Base-by-base conservation (phyloP, 2,329 filamentous ascomycete species). In the Colletotrichum chlorophyti region DNA sequence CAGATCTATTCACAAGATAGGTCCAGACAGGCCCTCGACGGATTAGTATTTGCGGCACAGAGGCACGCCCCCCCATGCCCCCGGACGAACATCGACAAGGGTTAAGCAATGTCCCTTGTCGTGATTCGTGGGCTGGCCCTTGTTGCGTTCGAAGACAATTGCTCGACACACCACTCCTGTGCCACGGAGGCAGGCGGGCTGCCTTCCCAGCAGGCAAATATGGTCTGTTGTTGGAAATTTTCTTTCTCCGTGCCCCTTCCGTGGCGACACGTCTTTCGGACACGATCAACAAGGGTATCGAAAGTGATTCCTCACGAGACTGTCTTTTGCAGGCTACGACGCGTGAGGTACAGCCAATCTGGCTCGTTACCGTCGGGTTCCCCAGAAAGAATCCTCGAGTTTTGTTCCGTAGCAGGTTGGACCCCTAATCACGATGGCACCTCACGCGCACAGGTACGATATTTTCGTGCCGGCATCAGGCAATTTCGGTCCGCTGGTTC, bases 401-500 rank as follows among this genome's bases (percentile, higher is more conserved):
- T 40, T 10, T 9, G 27, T 52, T n/a, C 29, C 19, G 9, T 14
- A 23, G 10, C 2, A 15, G 23, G 27, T 21, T 26, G 23, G n/a
- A 27, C 31, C 24, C 24, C 19, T 24, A 50, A 43, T 14, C 12
- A 8, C 17, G 14, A 27, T 29, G 9, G 12, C 11, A 9, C 5
- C 19, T 45, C 23, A 14, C 17, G 7, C 23, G 38, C 9, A 26
- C n/a, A 15, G 19, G 5, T 19, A 19, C 27, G 26, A n/a, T 23
- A 12, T 37, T 24, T 15, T 12, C 35, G 23, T 34, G 29, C 23
- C 26, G 15, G 12, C 4, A 6, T 29, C 17, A 59, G 42, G 50
- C 47, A 42, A 38, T 23, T 58, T 41, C 46, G 23, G 58, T 52
- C 53, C 53, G 41, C 42, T 53, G 41, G 53, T 29, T 60, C 58